Base-by-base conservation (phyloP, 2,329 filamentous ascomycete species). In the Exophiala sp. region DNA sequence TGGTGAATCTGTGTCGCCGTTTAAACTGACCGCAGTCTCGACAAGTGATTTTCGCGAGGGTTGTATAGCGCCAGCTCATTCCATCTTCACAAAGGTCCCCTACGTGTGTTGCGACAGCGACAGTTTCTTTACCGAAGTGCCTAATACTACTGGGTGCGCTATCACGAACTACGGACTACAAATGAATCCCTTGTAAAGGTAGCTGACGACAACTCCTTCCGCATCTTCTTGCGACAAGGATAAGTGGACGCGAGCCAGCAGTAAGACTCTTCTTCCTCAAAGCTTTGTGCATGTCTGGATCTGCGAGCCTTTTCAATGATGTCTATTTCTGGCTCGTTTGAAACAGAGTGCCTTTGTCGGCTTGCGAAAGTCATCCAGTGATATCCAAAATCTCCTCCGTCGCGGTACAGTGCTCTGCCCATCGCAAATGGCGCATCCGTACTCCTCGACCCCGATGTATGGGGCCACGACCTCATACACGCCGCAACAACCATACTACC, bases 381-480 rank as follows among this genome's bases (percentile, higher is more conserved):
- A 50, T 45, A 35, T 10, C n/a, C 32, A 38, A 11, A 22, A 21
- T 38, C 34, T 30, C 46, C 46, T 38, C 44, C 46, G 37, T 19
- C 45, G 40, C 27, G 16, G 21, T 42, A 18, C 30, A 21, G 40
- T 24, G 38, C 43, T 42, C 34, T 14, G 29, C 37, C 6, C 62
- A 50, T 58, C 62, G 42, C 62, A 59, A 52, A 66, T 69, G 50
- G 60, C 64, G 41, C 65, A 62, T 41, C 68, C 66, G 56, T 72
- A 65, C 66, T 62, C 64, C 58, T 58, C 62, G n/a, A 60, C 59
- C 35, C 60, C 63, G 46, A 55, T 63, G 37, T 53, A 59, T 43
- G 48, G 50, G 58, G 35, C 59, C 55, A 44, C 60, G 43, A 50
- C 64, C 14, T 61, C 63, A 51, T 53, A 64, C 10, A 55, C 63